A percentile compares a stretch with the other conserved stretches of the same genome.
Evolutionary conservation across 1,139 yeast genomes (phyloP).

Genomic region (Groenewaldozyma sp.): DNA sequence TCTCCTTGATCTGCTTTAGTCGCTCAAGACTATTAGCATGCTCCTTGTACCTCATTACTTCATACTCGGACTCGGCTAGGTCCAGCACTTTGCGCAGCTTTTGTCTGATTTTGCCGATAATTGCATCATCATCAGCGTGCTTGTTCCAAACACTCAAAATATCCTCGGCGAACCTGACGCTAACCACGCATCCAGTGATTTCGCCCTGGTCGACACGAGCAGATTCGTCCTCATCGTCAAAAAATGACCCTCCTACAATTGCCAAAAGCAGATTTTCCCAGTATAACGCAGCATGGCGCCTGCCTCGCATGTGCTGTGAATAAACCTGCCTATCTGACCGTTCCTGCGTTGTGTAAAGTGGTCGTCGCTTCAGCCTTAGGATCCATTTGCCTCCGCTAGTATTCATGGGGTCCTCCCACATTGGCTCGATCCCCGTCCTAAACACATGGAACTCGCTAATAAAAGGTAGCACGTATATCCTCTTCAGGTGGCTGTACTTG

Average conservation of each 20-base stretch:
- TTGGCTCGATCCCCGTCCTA: conserved; percentile 56
- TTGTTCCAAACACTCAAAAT: conserved; percentile 30
- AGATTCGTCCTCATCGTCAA: conserved; percentile 14
- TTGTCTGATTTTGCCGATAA: conserved; percentile 16
- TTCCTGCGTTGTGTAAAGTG: conserved; percentile 11
- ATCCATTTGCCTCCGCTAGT: conserved; percentile 61
- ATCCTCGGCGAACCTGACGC: conserved; percentile 31
- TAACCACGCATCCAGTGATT: conserved; percentile 30
- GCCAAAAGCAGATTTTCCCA: conserved; percentile 31
- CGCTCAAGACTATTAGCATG: conserved; percentile 25
- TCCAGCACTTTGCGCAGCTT: conserved; percentile 20
- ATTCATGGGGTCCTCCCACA: conserved; percentile 65
- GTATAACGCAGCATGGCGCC: conserved; percentile 22
- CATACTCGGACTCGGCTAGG: conserved; percentile 14
- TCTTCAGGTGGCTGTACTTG: conserved; percentile 39
- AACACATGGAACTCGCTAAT: conserved; percentile 55
- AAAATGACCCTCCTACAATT: conserved; percentile 26
- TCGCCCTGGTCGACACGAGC: conserved; percentile 20
- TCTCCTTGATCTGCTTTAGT: conserved; percentile 10
- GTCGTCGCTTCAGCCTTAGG: conserved; percentile 36
- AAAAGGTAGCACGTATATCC: conserved; percentile 39
- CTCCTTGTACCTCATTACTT: conserved; percentile 22
- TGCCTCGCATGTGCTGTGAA: conserved; percentile 14
- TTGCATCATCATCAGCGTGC: conserved; percentile 14
- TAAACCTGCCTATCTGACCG: conserved; percentile 7